phyloP scores from a whole-genome alignment of 83 land plant species.

The Isoetes engelmannii region DNA sequence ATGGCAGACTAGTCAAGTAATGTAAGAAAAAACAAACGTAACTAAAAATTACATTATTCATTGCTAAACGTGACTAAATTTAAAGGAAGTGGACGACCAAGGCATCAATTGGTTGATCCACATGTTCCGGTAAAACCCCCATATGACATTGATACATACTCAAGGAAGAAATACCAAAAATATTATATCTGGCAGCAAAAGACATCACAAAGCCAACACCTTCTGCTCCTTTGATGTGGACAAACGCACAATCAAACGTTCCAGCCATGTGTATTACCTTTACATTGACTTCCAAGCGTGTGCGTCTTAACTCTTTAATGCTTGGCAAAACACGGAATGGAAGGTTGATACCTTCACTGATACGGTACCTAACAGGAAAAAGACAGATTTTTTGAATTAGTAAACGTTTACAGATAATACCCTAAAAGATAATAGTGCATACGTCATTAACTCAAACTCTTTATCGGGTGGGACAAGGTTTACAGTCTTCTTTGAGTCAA shows the following conservation, averaged over 20 bases:
- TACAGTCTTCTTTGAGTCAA: constrained; percentile 3
- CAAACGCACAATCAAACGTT: not conserved
- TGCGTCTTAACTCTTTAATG: constrained; percentile 6
- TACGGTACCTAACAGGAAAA: not conserved
- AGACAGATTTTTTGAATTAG: not conserved
- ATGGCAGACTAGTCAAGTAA: too few species aligned
- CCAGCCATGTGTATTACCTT: not conserved
- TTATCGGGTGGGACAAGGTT: constrained; percentile 7
- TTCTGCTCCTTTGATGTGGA: not conserved
- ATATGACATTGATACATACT: too few species aligned
- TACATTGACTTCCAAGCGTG: constrained; percentile 8
- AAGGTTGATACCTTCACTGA: constrained; percentile 9
- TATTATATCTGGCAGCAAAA: too few species aligned
- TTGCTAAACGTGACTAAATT: not conserved
- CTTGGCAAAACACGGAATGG: constrained; percentile 9
- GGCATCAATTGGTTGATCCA: too few species aligned
- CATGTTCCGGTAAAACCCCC: too few species aligned
- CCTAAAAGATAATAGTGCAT: not conserved
- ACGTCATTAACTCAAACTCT: constrained; percentile 9
- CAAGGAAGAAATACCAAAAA: too few species aligned
- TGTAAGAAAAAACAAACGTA: too few species aligned
- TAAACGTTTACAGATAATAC: not conserved
- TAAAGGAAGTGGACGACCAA: too few species aligned
- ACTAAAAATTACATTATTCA: too few species aligned
- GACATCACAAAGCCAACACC: too few species aligned